Evolutionary conservation across 306 rosid species (phyloP), one percentile per base, ranked within the genome.

Genomic region (Fragaria nilgerrensis): DNA sequence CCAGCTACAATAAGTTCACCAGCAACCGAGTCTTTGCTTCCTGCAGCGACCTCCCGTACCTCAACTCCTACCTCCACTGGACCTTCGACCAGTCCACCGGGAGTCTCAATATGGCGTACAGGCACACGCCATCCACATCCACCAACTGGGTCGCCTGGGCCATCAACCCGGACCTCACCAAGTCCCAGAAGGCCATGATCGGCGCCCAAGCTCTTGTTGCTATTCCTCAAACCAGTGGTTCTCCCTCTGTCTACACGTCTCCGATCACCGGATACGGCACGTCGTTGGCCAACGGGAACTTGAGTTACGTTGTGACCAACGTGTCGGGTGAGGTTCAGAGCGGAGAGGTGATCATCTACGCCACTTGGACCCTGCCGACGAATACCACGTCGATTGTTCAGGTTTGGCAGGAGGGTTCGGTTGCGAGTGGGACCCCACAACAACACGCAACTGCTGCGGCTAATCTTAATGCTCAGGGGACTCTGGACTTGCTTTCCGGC

Each of bases 101-200:
- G 0, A 77, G 55, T 27, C 89, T 93, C 20, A 74, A 77, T 9
- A 75, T 93, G 9, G 98, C 96, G 5, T 93, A 76, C 86, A 72
- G 94, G 25, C 93, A 82, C 61, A 22, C 32, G 0, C 85, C 83
- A 10, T 62, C 85, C 44, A 20, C 87, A 0, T 9, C 83, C n/a
- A 48, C 87, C 8, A 84, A 9, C 4, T 93, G 98, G 94, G 93
- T 89, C 1, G 43, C 96, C 0, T 93, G 98, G 96, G 98, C 89
- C 5, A 87, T 93, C 20, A 89, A 93, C 49, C 89, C 90, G 4
- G 44, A 0, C 39, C 43, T 1, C 3, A 39, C 2, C 10, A 15
- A 10, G 12, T 65, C 0, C 0, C 0, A 6, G 0, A 0, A 14
- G 3, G 80, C 92, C 53, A 93, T 93, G 98, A 0, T 0, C 17